Conservation (phyloP, 441 rosid genomes). For the Bruguiera hainesii region DNA sequence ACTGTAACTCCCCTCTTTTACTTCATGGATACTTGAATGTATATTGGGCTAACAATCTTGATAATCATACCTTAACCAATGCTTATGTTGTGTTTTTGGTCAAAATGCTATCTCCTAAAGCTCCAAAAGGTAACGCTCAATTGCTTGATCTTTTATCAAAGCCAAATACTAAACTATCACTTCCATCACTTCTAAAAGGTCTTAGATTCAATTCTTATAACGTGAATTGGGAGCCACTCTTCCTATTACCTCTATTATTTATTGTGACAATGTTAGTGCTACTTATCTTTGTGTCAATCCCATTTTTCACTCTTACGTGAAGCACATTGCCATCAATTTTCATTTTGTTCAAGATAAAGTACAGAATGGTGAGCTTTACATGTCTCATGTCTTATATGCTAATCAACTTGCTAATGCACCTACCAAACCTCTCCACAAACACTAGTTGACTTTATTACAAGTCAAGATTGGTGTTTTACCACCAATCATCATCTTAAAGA, state of each 20-base stretch:
- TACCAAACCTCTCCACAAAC: background rate
- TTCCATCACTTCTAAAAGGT: background rate
- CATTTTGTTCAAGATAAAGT: background rate
- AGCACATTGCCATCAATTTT: background rate
- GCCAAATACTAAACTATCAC: background rate
- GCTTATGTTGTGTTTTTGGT: background rate
- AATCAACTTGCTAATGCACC: background rate
- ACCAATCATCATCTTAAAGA: background rate
- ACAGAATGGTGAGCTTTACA: background rate
- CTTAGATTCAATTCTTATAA: background rate
- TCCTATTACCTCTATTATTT: background rate
- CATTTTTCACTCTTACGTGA: background rate
- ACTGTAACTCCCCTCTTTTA: background rate
- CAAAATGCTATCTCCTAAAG: background rate
- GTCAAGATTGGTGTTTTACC: background rate
- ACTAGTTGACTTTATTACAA: background rate
- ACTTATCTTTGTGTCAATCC: background rate
- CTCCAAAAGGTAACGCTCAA: background rate
- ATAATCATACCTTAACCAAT: background rate
- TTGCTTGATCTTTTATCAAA: background rate
- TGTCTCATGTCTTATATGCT: background rate
- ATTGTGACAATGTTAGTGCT: constrained; percentile 8
- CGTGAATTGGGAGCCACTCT: rapidly evolving
- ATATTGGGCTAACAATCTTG: background rate
- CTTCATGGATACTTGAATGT: background rate